A percentile compares a stretch with the other conserved stretches of the same genome.
Conservation (phyloP, 768 basidiomycete species). For the Cystobasidium tubakii region DNA sequence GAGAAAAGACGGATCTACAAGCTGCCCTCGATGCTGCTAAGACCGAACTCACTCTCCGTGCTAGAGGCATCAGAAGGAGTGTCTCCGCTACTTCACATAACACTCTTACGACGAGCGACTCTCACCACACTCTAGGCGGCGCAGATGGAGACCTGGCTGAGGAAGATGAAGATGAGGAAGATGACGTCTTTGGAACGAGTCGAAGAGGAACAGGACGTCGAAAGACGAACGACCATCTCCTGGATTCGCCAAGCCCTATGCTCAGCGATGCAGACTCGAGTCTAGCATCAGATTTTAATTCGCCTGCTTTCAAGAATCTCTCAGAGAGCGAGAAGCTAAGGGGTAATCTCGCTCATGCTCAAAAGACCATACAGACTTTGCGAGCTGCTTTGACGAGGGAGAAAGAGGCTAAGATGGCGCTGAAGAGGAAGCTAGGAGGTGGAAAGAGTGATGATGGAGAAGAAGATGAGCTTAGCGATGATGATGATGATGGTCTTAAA, state of each 20-base stretch:
- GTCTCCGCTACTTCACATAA: conserved; percentile 29
- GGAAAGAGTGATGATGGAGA: conserved; percentile 52
- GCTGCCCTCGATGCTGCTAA: conserved; percentile 69
- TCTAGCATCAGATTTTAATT: conserved; percentile 37
- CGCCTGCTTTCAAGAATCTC: conserved; percentile 56
- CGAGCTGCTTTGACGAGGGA: conserved; percentile 72
- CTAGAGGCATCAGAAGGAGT: conserved; percentile 54
- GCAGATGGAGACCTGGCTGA: conserved; percentile 7
- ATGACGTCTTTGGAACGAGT: conserved; percentile 50
- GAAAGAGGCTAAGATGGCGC: conserved; percentile 72
- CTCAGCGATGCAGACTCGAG: conserved; percentile 24
- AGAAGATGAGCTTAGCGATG: conserved; percentile 52
- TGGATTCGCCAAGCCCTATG: conserved; percentile 14
- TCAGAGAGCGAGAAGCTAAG: conserved; percentile 69
- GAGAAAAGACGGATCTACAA: conserved; percentile 89
- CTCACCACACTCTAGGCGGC: background rate
- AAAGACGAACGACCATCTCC: conserved; percentile 45
- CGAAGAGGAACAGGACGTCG: conserved; percentile 40
- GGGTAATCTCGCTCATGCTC: conserved; percentile 75
- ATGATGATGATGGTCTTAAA: conserved; percentile 39
- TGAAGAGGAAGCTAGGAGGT: conserved; percentile 57
- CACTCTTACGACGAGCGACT: conserved; percentile 38
- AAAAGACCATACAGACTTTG: conserved; percentile 74
- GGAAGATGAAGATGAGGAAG: conserved; percentile 47
- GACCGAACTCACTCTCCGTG: conserved; percentile 61